These are phyloP conservation scores for Schwanniomyces sp. DNA, from an alignment of 805 yeast genomes.

Conservation along the genomic window DNA sequence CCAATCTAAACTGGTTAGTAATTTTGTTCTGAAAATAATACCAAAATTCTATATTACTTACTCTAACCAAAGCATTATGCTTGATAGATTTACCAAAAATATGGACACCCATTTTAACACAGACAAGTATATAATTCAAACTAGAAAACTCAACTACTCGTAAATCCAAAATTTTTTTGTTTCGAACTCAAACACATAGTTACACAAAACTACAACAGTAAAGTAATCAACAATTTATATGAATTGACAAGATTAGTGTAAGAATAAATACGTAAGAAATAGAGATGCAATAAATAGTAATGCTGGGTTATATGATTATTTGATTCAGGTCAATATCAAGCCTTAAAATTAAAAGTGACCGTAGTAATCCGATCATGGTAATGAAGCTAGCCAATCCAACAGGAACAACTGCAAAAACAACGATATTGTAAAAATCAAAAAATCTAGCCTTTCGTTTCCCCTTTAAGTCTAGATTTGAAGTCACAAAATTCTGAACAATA, in stretches of 20 bases:
- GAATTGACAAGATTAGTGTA: too few species aligned
- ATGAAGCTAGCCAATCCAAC: slow-evolving; percentile 92
- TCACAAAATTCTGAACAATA: slow-evolving; percentile 84
- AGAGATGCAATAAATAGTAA: not conserved
- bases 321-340: slow-evolving; percentile 48
- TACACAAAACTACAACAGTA: not conserved
- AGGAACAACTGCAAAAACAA: slow-evolving; percentile 97
- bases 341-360: slow-evolving; percentile 74
- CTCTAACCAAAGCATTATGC: slow-evolving; percentile 40
- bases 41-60: slow-evolving; percentile 11
- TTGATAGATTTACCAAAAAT: slow-evolving; percentile 45
- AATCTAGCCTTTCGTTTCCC: slow-evolving; percentile 54
- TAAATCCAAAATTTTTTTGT: not conserved
- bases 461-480: slow-evolving; percentile 65
- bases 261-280: not conserved
- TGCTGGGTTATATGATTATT: not conserved
- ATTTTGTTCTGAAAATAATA: not conserved
- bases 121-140: not conserved
- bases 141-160: not conserved
- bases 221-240: too few species aligned
- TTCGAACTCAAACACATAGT: not conserved
- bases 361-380: slow-evolving; percentile 81
- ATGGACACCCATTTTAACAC: slow-evolving; percentile 38
- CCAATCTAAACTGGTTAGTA: slow-evolving; percentile 46
- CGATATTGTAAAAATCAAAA: slow-evolving; percentile 83